Evolutionary conservation across 345 rosid genomes (phyloP), one percentile per base, ranked within the genome.

Genomic region (Gossypium turneri): DNA sequence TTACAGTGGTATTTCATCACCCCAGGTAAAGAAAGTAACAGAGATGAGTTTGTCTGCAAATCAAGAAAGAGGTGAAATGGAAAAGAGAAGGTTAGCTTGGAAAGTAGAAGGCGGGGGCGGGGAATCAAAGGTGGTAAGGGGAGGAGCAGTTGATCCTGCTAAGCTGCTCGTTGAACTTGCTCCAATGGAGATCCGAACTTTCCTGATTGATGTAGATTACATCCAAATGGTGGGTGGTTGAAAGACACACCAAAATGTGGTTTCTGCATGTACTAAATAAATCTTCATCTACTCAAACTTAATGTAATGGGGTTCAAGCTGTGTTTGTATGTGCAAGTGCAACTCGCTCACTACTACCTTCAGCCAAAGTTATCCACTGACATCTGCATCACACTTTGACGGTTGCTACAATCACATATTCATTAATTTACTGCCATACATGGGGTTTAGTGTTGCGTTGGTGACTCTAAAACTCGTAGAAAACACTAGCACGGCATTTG

Each of bases 171-270:
- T 60, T 60, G 65, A 60, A 81, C 93, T 94, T 6, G 87, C 81
- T 24, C 94, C 97, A 0, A 94, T 94, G 98, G 98, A 94, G 83
- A 88, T 92, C 68, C 88, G 96, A 10, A 89, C 97, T 11, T 88
- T 92, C 75, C 24, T 84, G 45, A 72, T 94, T 2, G 84, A 79
- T 76, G 85, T 90, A 5, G 86, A 79, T 67, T 50, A 59, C 72
- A 65, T 59, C 34, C 77, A 78, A 45, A 66, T 70, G 68, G 78
- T 20, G 73, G 74, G 45, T 44, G 70, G 62, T 19, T 81, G 68
- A 78, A 52, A 76, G 38, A 20, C 44, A 45, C 62, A 55, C 24
- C 11, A 8, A 56, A 19, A 56, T 2, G 12, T 19, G 11, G 12
- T 12, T 52, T 51, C 1, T 17, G 57, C 17, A 16, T 52, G 22